Evolutionary conservation across 2,329 filamentous ascomycete genomes (phyloP), one percentile per base, ranked within the genome.

Genomic region (Tetracladium maxilliforme): DNA sequence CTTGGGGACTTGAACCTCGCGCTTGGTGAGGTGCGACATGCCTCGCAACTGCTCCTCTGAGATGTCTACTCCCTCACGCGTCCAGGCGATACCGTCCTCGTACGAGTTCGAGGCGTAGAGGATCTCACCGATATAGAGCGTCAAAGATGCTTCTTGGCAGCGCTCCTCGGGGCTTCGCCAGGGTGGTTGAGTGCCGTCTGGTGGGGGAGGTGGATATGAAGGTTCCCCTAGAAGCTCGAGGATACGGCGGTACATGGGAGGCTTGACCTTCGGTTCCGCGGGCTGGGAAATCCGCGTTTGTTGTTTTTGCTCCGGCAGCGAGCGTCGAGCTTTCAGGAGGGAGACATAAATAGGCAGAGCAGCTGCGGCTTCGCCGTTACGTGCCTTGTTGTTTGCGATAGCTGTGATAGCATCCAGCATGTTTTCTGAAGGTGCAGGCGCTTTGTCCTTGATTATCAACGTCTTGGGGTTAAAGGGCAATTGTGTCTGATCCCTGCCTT

Each of bases 101-200:
- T 44, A 31, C 4, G 57, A 52, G n/a, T 66, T 63, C 5, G 66
- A 67, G 1, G 81, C 69, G 48, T 79, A 94, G 16, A 95, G 64
- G 25, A 95, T 92, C 53, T 95, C 87, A 30, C 87, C 87, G 33
- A 95, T 87, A 49, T 93, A 90, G 14, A 84, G 65, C 60, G 83
- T 84, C 10, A 94, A 53, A 0, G 71, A 82, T 4, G 84, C 83
- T 49, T 94, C 86, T 36, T 90, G 77, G 48, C 86, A 94, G 19
- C 67, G 64, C 35, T 80, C 70, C 15, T 63, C 57, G 7, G 70
- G 44, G 28, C 66, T 68, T 23, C 81, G 75, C 29, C 62, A 51
- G 1, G 86, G 70, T 0, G 75, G 61, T 4, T 66, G 52, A 23
- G 77, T 68, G 27, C 86, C 86, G 24, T 80, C 73, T 0, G 68